Evolutionary conservation across 2,329 filamentous ascomycete genomes (phyloP).

Genomic region (Lecanicillium sp.): DNA sequence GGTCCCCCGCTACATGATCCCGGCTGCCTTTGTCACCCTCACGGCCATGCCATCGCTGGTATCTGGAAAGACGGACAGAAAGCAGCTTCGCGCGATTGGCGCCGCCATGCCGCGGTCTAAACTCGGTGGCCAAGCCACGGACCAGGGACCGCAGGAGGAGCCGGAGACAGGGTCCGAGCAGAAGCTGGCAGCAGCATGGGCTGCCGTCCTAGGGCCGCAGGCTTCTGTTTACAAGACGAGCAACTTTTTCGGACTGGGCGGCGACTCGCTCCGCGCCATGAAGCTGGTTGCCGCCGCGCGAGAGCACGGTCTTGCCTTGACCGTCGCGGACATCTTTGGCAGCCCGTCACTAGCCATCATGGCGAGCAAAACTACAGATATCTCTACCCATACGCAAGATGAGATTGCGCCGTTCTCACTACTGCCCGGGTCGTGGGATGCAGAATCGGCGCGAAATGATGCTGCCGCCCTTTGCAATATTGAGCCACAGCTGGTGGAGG

Average conservation of each 20-base stretch:
- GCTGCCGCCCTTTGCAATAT: slow-evolving; percentile 36
- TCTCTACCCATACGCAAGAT: slow-evolving; percentile 20
- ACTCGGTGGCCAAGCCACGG: slow-evolving; percentile 23
- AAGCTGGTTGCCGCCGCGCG: slow-evolving; percentile 40
- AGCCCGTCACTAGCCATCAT: slow-evolving; percentile 38
- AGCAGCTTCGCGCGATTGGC: slow-evolving; percentile 41
- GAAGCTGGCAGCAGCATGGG: slow-evolving; percentile 33
- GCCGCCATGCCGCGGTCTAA: slow-evolving; percentile 35
- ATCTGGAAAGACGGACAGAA: slow-evolving; percentile 45
- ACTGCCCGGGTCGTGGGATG: slow-evolving; percentile 29
- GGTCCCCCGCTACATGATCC: slow-evolving; percentile 43
- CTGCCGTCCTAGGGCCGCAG: slow-evolving; percentile 30
- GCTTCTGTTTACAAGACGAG: slow-evolving; percentile 30
- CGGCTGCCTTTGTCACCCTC: slow-evolving; percentile 40
- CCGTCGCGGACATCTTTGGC: slow-evolving; percentile 41
- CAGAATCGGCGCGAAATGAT: slow-evolving; percentile 29
- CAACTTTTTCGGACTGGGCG: slow-evolving; percentile 43
- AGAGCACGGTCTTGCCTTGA: slow-evolving; percentile 32
- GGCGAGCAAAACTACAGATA: slow-evolving; percentile 27
- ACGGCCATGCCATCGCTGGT: slow-evolving; percentile 40
- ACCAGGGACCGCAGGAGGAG: slow-evolving; percentile 25
- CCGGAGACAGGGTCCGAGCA: slow-evolving; percentile 34
- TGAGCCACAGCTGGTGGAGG: slow-evolving; percentile 33
- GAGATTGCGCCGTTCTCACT: slow-evolving; percentile 35
- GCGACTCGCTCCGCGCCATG: slow-evolving; percentile 49